Base-by-base conservation (phyloP, 768 basidiomycete genomes). In the Multifurca ochricompacta region DNA sequence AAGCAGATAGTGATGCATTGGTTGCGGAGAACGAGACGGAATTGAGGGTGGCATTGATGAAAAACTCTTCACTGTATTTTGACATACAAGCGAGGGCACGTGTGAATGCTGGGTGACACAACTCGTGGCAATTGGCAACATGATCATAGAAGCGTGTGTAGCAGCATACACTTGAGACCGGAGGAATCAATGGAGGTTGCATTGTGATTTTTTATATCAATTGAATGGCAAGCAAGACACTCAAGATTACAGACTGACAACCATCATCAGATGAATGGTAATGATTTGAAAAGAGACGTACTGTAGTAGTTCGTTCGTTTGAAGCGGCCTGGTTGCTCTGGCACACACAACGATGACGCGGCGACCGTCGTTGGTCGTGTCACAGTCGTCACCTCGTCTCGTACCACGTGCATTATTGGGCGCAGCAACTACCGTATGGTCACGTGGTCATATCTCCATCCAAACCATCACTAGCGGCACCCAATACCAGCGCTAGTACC, bases 1-100 rank as follows among this genome's bases (percentile, higher is more conserved):
- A 91, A 10, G 90, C 89, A 35, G 90, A 86, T 64, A 83, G 79
- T 4, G 89, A 83, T 3, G 84, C 81, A 68, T 91, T 92, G 21
- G 85, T 88, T 2, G 83, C 72, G 48, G 85, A 87, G 25, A 92
- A 66, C 6, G 81, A 74, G 30, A 92, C 65, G 31, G 71, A 68
- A 32, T 84, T 81, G 0, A 74, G 65, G 8, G 79, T 78, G 7
- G 85, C 87, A 54, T 81, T 76, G 37, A 92, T 75, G 34, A 78
- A 74, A 39, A 92, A 70, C 57, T 92, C 87, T 55, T 92, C 90
- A 46, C 90, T 87, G 65, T 89, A 91, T 70, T 78, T 82, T 34
- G 88, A 82, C 40, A 91, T 72, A 68, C 91, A 92, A 4, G 78
- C 73, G 44, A 92, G 70, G 11, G 85, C 83, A 66, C 77, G 83